Evolutionary conservation across 169 alveolate genomes (phyloP).

Genomic region (Plasmodium yoelii): DNA sequence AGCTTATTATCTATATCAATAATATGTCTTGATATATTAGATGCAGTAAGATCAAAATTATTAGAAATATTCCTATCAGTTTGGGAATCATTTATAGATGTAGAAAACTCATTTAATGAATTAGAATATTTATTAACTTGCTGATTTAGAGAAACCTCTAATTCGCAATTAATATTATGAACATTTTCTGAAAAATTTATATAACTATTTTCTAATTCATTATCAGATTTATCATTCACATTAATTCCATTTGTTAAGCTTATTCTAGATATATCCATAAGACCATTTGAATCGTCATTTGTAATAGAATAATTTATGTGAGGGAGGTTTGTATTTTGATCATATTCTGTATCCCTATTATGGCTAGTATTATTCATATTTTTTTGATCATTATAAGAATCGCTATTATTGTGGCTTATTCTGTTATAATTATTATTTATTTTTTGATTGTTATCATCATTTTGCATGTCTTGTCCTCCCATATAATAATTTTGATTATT

Average conservation of each 20-base stretch:
- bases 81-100: slow-evolving; percentile 24
- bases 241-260: neutral
- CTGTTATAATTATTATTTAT: neutral
- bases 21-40: slow-evolving; percentile 25
- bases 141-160: slow-evolving; percentile 21
- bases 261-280: neutral
- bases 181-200: neutral
- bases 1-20: slow-evolving; percentile 15
- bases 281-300: neutral
- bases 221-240: neutral
- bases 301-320: slow-evolving; percentile 2
- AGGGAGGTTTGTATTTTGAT: neutral
- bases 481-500: too few relatives aligned
- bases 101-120: slow-evolving; percentile 14
- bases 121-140: slow-evolving; percentile 10
- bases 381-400: neutral
- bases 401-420: neutral
- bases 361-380: neutral
- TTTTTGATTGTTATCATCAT: neutral
- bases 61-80: slow-evolving; percentile 6
- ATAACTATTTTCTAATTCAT: slow-evolving; percentile 26
- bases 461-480: too few relatives aligned
- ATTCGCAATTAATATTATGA: slow-evolving; percentile 7
- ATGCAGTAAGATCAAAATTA: slow-evolving; percentile 14
- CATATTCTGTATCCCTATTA: neutral